Evolutionary conservation across 2,329 filamentous ascomycete genomes (phyloP), one percentile per base, ranked within the genome.

Genomic region (Botryotinia calthae): DNA sequence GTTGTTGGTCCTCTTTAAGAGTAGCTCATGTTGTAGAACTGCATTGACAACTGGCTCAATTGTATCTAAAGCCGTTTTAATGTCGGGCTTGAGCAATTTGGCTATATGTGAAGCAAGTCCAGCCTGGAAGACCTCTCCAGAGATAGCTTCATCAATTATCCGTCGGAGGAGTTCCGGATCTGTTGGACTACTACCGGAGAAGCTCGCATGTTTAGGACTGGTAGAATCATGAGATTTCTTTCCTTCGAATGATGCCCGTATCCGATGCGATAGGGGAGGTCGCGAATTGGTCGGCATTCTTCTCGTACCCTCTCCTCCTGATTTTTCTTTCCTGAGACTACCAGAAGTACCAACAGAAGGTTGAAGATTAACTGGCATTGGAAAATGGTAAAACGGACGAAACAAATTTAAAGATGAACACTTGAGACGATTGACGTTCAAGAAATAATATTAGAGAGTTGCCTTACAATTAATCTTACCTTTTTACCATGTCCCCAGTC

Each of bases 11-110:
- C 79, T 79, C 71, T 79, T 72, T 56, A 80, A 71, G 14, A 81
- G 73, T 20, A 79, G 56, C 65, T 81, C 79, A 73, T 81, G 79
- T 5, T 75, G 72, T 63, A 80, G 79, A n/a, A 81, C 79, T 5
- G 79, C 77, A 73, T 81, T 79, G 25, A 81, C 79, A 40, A 81
- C 74, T 16, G 79, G 79, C 48, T 81, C 79, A 42, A 81, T 77
- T 2, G 79, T 81, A 71, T 81, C 79, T 16, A 81, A 72, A 18
- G 79, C 79, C 40, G 75, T 74, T 68, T 79, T 80, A 48, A 81
- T 81, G 0, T 77, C 76, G 12, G 79, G 79, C 62, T 80, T 78
- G 20, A 81, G 76, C 28, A 81, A 62, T 48, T 75, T 74, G 4
- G 79, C 79, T 40, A 81, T 72, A 61, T 80, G 79, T 16, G 76